These are phyloP conservation scores for Pyropia haitanensis DNA, from an alignment of 23 red algal species.

Conservation along the genomic window DNA sequence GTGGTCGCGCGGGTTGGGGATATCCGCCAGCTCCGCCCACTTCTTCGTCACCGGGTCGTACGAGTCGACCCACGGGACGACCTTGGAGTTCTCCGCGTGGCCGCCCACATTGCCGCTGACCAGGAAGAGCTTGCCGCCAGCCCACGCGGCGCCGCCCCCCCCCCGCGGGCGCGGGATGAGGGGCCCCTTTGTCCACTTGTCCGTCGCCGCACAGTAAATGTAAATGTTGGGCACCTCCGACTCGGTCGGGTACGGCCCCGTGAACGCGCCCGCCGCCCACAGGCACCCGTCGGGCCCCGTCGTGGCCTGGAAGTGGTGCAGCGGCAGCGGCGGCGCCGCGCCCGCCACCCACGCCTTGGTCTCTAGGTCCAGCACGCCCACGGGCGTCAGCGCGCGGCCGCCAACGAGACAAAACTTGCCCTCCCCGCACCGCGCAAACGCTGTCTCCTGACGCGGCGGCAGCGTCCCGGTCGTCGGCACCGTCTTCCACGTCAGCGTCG, in stretches of 20 bases:
- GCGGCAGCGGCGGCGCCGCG: slow-evolving; percentile 14
- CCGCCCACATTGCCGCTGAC: slow-evolving; percentile 60
- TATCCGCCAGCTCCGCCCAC: slow-evolving; percentile 30
- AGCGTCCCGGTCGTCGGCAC: slow-evolving; percentile 13
- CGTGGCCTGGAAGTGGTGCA: slow-evolving; percentile 60
- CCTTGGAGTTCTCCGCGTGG: slow-evolving; percentile 21
- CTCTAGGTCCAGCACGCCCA: slow-evolving; percentile 27
- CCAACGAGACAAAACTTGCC: slow-evolving; percentile 54
- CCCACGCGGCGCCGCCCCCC: slow-evolving; percentile 27
- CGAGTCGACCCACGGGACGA: slow-evolving; percentile 46
- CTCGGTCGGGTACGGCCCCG: slow-evolving; percentile 34
- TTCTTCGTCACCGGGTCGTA: slow-evolving; percentile 33
- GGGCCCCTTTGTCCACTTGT: slow-evolving; percentile 38
- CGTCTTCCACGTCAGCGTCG: slow-evolving; percentile 24
- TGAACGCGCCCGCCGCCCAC: slow-evolving; percentile 55
- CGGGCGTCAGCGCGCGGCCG: slow-evolving; percentile 21
- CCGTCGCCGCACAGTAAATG: slow-evolving; percentile 39
- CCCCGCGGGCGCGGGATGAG: slow-evolving; percentile 29
- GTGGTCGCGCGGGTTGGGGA: slow-evolving; percentile 62
- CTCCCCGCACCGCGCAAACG: slow-evolving; percentile 23
- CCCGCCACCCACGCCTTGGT: slow-evolving; percentile 15
- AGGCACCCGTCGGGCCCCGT: slow-evolving; percentile 36
- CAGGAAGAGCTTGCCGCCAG: slow-evolving; percentile 31
- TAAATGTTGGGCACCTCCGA: slow-evolving; percentile 26
- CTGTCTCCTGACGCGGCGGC: slow-evolving; percentile 13